Conservation (phyloP, 257 asterid genomes). For the Solanum chilense region DNA sequence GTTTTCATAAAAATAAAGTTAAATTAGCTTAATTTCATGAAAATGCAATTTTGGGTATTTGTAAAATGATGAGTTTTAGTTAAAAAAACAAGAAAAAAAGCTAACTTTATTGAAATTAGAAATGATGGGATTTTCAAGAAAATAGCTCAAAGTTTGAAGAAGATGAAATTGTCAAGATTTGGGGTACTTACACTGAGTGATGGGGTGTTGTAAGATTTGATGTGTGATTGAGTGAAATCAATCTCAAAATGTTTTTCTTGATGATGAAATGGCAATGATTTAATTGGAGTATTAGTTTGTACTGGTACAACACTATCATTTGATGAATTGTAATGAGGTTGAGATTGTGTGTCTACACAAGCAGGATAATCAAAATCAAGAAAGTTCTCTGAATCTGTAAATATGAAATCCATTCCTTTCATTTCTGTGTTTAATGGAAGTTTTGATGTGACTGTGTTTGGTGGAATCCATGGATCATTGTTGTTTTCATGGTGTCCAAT, state of each 20-base stretch:
- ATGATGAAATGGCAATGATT: slow-evolving; percentile 9
- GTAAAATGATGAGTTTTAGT: not conserved
- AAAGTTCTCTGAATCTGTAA: slow-evolving; percentile 46
- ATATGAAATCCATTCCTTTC: slow-evolving; percentile 43
- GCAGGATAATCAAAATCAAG: slow-evolving; percentile 55
- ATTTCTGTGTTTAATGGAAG: slow-evolving; percentile 18
- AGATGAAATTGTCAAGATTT: not conserved
- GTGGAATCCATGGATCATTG: slow-evolving; percentile 26
- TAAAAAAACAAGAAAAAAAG: not conserved
- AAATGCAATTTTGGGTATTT: not conserved
- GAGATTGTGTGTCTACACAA: slow-evolving; percentile 15
- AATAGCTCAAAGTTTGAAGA: not conserved
- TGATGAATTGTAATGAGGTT: slow-evolving; percentile 5
- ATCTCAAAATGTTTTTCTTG: slow-evolving; percentile 47
- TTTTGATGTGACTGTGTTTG: slow-evolving; percentile 17
- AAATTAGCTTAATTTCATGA: too few species aligned
- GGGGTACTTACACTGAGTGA: slow-evolving; percentile 52
- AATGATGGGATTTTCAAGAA: not conserved
- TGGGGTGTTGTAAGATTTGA: slow-evolving; percentile 37
- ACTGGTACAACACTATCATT: slow-evolving; percentile 79
- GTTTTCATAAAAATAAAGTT: not conserved
- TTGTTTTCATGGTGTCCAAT: not conserved
- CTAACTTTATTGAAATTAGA: not conserved
- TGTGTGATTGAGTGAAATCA: slow-evolving; percentile 52
- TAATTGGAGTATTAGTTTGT: slow-evolving; percentile 19